These are phyloP conservation scores for Talaromyces wortmannii DNA, from an alignment of 495 filamentous ascomycete genomes.

Conservation along the genomic window DNA sequence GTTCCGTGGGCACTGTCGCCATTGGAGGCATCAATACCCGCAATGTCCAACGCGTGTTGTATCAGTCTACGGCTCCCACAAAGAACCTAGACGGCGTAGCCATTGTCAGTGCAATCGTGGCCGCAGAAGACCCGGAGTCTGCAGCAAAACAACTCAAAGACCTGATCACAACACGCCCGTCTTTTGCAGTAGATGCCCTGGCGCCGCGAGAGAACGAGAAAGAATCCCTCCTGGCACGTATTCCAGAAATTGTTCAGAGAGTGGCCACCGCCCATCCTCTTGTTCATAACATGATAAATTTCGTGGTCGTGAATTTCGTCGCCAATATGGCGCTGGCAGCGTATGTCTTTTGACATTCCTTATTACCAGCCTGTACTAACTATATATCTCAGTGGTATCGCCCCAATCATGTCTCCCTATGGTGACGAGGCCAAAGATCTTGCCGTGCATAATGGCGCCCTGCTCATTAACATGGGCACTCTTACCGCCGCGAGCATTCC, in stretches of 20 bases:
- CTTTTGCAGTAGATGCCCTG: conserved; percentile 27
- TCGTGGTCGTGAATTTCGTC: conserved; percentile 87
- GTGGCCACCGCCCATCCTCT: conserved; percentile 61
- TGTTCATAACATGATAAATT: conserved; percentile 95
- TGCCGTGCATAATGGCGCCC: conserved; percentile 52
- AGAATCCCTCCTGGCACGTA: conserved; percentile 29
- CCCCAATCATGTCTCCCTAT: conserved; percentile 90
- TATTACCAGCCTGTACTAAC: conserved; percentile 9
- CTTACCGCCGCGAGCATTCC: conserved; percentile 62
- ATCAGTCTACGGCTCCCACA: conserved; percentile 44
- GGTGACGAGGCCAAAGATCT: conserved; percentile 78
- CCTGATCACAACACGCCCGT: conserved; percentile 41
- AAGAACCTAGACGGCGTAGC: conserved; percentile 73
- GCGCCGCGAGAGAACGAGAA: conserved; percentile 22
- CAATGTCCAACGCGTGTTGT: conserved; percentile 69
- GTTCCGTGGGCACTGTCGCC: conserved; percentile 55
- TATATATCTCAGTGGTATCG: conserved; percentile 51
- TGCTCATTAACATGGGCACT: conserved; percentile 96
- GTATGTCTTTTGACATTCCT: conserved; percentile 12
- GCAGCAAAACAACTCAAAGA: conserved; percentile 50
- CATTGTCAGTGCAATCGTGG: conserved; percentile 84
- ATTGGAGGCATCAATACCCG: conserved; percentile 84
- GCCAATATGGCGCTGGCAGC: conserved; percentile 82
- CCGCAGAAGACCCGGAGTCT: conserved; percentile 53
- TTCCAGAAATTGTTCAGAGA: conserved; percentile 50